Evolutionary conservation across 2,329 filamentous ascomycete genomes (phyloP), one percentile per base, ranked within the genome.

Genomic region (Trichophyton benhamiae): DNA sequence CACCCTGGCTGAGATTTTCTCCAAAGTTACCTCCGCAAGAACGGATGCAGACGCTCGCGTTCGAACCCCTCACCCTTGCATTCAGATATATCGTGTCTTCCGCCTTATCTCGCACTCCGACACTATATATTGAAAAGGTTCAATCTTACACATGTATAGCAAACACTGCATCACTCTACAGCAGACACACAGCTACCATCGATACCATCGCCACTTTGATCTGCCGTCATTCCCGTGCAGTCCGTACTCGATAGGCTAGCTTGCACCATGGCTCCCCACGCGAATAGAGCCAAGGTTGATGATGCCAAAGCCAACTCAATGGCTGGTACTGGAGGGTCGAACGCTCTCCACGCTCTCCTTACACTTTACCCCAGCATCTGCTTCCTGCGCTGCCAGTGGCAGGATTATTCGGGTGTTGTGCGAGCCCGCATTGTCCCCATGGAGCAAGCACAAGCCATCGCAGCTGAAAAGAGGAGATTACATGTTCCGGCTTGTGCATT

Each of bases 361-460:
- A 20, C 13, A 3, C 22, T 2, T n/a, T 17, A 58, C 22, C 36
- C 57, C 36, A 25, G 36, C 13, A 36, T 58, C 36, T 25, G n/a
- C 22, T 58, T 42, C 22, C 27, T 60, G 15, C 58, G 58, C 13
- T 30, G 44, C 42, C 58, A 60, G 48, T 60, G 58, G 58, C 25
- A 49, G 9, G 58, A 60, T 17, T 60, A 60, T 42, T 60, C 58
- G 17, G 58, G 58, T 3, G 58, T 60, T 5, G 33, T 60, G 48
- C 42, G 58, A 17, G 58, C 25, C 8, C 58, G 58, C 11, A 36
- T 60, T 15, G 42, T 60, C 17, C 58, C 58, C 8, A 42, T 53
- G 6, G 58, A 33, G 25, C 58, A 49, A 11, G 25, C 25, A 30
- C 11, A 30, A 15, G 33, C 42, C 17, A 60, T 38, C 11, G 57